Evolutionary conservation across 1,139 yeast genomes (phyloP).

Genomic region (Diutina sp.): DNA sequence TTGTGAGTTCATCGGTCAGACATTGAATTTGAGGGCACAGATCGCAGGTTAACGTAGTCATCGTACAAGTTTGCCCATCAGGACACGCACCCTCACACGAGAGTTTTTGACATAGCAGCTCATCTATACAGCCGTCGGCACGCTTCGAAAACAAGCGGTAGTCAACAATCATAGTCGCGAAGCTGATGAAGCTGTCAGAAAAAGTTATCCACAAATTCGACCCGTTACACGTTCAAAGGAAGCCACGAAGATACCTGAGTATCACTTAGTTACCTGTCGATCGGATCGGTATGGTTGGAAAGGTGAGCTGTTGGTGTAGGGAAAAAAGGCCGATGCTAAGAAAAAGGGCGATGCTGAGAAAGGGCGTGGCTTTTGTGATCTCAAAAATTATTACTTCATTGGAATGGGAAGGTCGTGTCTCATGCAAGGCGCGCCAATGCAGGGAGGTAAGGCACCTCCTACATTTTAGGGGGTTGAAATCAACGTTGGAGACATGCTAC

Average conservation of each 20-base stretch:
- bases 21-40: constrained; percentile 49
- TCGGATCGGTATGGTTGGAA: background rate
- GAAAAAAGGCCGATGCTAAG: background rate
- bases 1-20: constrained; percentile 6
- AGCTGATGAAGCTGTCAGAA: background rate
- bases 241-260: background rate
- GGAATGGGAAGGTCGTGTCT: constrained; percentile 1
- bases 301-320: background rate
- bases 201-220: background rate
- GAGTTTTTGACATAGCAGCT: background rate
- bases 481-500: background rate
- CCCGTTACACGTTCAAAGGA: background rate
- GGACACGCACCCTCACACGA: constrained; percentile 20
- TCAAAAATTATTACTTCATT: background rate
- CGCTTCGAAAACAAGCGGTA: background rate
- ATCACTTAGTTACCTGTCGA: background rate
- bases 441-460: background rate
- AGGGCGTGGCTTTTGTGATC: background rate
- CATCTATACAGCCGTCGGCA: constrained; percentile 2
- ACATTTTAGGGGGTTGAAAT: background rate
- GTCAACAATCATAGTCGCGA: background rate
- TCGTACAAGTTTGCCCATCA: constrained; percentile 36
- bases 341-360: background rate
- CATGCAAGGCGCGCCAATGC: background rate
- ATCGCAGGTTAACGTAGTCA: constrained; percentile 40